Percentiles rank a stretch among this genome's conserved stretches.
These are phyloP conservation scores for Fonsecaea pedrosoi DNA, from an alignment of 2,329 filamentous ascomycete species.

Conservation along the genomic window DNA sequence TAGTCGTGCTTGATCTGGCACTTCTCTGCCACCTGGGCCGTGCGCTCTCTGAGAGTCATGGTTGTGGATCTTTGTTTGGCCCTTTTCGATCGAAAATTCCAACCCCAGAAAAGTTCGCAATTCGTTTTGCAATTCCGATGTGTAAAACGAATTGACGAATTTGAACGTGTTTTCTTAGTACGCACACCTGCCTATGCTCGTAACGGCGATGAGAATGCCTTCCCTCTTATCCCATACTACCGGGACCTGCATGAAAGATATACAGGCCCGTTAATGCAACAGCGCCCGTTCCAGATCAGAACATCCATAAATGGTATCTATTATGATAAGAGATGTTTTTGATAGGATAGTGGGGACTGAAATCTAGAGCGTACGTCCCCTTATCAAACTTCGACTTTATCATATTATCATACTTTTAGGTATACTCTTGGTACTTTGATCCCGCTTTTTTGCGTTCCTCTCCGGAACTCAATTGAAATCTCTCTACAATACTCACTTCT, in stretches of 20 bases:
- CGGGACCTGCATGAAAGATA: background rate
- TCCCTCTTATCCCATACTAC: background rate
- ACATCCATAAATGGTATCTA: background rate
- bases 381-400: constrained; percentile 17
- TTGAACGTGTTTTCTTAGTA: background rate
- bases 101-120: background rate
- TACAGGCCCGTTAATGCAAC: background rate
- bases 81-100: background rate
- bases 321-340: constrained; percentile 12
- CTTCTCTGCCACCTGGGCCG: constrained; percentile 10
- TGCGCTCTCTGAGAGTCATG: constrained; percentile 11
- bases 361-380: constrained; percentile 7
- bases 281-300: background rate
- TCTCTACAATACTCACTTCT: background rate
- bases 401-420: constrained; percentile 3
- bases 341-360: constrained; percentile 16
- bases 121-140: background rate
- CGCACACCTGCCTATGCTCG: background rate
- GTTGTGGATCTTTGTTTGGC: background rate
- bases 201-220: background rate
- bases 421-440: constrained; percentile 3
- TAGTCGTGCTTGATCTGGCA: constrained; percentile 18
- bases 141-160: background rate
- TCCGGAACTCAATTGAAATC: background rate
- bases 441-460: constrained; percentile 1